phyloP scores from a whole-genome alignment of 306 rosid genomes.

The Citrullus colocynthis region DNA sequence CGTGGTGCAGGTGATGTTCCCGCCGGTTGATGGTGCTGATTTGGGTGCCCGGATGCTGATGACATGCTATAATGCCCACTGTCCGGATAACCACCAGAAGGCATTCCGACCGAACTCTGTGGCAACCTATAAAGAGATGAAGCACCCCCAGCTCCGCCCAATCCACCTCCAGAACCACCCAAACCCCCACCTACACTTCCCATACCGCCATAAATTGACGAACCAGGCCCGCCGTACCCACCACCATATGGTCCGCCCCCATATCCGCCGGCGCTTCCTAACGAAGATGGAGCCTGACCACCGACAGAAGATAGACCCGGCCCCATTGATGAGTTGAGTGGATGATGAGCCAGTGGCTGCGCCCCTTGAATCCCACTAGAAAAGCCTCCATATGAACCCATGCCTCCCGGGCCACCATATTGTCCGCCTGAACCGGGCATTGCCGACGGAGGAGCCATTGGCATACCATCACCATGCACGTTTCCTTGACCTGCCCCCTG shows the following conservation, averaged over 20 bases:
- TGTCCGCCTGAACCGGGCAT: constrained; percentile 41
- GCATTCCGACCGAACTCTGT: constrained; percentile 57
- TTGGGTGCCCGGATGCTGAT: constrained; percentile 39
- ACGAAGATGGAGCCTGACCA: constrained; percentile 37
- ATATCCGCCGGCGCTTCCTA: constrained; percentile 49
- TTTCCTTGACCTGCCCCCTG: constrained; percentile 34
- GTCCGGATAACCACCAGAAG: constrained; percentile 64
- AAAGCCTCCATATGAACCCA: constrained; percentile 68
- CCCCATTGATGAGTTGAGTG: constrained; percentile 34
- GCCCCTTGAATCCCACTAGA: constrained; percentile 46
- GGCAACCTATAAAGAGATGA: constrained; percentile 64
- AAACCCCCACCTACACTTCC: constrained; percentile 16
- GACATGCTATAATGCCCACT: constrained; percentile 58
- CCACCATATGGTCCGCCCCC: constrained; percentile 54
- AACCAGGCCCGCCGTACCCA: constrained; percentile 41
- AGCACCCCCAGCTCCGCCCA: constrained; percentile 5
- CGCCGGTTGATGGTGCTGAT: constrained; percentile 68
- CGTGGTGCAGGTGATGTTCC: constrained; percentile 69
- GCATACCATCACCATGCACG: constrained; percentile 26
- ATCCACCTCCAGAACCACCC: constrained; percentile 30
- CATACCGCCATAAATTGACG: constrained; percentile 27
- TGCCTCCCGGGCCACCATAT: constrained; percentile 45
- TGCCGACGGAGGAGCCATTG: constrained; percentile 21
- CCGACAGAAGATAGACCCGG: constrained; percentile 32
- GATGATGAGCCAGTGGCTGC: constrained; percentile 52